Evolutionary conservation across 768 basidiomycete genomes (phyloP).

Genomic region (Cyclocybe aegerita): DNA sequence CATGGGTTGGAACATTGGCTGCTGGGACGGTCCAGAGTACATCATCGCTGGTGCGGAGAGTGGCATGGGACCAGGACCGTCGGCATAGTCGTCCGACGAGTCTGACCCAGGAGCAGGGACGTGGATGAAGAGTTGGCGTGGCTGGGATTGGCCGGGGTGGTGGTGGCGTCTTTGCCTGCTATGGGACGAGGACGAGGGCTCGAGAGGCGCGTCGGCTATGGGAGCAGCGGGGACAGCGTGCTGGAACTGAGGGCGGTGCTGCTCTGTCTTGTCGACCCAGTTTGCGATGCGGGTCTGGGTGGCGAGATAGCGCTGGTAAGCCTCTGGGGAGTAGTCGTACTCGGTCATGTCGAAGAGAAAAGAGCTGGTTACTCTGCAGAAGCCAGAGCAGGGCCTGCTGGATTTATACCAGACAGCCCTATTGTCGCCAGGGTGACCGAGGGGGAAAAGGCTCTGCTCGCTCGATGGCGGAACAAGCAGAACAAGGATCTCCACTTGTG

Average conservation of each 20-base stretch:
- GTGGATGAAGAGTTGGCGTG: constrained; percentile 14
- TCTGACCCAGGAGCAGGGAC: constrained; percentile 18
- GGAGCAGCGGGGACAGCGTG: constrained; percentile 16
- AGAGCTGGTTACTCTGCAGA: neutral
- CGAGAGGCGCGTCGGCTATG: constrained; percentile 9
- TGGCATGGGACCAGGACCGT: constrained; percentile 26
- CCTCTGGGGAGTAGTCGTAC: constrained; percentile 61
- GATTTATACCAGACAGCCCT: too few relatives aligned
- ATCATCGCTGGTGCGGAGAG: constrained; percentile 16
- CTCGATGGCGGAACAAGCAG: too few relatives aligned
- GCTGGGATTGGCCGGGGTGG: constrained; percentile 1
- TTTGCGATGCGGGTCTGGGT: constrained; percentile 47
- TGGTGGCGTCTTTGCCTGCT: constrained; percentile 4
- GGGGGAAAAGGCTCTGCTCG: neutral
- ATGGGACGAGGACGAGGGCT: constrained; percentile 5
- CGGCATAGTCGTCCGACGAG: constrained; percentile 20
- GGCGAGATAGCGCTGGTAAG: constrained; percentile 45
- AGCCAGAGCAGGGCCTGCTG: neutral
- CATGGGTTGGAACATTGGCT: constrained; percentile 14
- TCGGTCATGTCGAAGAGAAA: constrained; percentile 43
- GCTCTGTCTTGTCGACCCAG: constrained; percentile 52
- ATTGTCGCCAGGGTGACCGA: too few relatives aligned
- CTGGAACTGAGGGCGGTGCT: constrained; percentile 31
- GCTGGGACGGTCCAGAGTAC: constrained; percentile 17
- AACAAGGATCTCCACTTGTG: too few relatives aligned